Conservation (phyloP, 768 basidiomycete species). For the Pulveroboletus frians region DNA sequence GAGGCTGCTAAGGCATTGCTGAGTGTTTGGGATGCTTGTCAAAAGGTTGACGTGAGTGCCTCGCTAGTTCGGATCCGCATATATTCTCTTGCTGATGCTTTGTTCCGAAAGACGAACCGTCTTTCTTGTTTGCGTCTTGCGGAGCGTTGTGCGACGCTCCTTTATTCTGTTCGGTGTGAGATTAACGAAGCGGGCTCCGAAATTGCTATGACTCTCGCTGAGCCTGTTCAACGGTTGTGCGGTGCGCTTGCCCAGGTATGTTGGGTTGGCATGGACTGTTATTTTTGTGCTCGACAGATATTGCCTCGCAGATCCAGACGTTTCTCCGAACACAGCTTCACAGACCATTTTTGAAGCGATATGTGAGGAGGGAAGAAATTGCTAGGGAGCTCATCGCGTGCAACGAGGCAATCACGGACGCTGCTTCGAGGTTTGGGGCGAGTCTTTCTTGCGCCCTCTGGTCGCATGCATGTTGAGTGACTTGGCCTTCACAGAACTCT, state of each 20-base stretch:
- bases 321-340: constrained; percentile 58
- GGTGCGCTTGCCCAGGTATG: constrained; percentile 42
- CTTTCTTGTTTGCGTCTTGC: constrained; percentile 65
- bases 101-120: constrained; percentile 51
- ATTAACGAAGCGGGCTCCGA: constrained; percentile 52
- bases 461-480: not conserved
- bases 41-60: constrained; percentile 53
- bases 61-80: not conserved
- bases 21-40: constrained; percentile 60
- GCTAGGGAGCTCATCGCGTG: constrained; percentile 46
- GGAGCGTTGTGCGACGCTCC: constrained; percentile 64
- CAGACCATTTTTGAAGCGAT: constrained; percentile 73
- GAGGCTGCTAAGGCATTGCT: constrained; percentile 49
- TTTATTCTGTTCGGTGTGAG: constrained; percentile 60
- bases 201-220: constrained; percentile 44
- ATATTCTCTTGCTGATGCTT: not conserved
- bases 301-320: constrained; percentile 35
- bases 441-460: not conserved
- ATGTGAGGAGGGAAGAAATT: constrained; percentile 70
- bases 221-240: constrained; percentile 38
- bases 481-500: constrained; percentile 30
- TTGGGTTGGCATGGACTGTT: not conserved
- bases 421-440: constrained; percentile 28
- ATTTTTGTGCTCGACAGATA: not conserved
- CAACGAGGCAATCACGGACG: constrained; percentile 49